These are phyloP conservation scores for Amanita polypyramis DNA, from an alignment of 768 basidiomycete species.

Conservation along the genomic window DNA sequence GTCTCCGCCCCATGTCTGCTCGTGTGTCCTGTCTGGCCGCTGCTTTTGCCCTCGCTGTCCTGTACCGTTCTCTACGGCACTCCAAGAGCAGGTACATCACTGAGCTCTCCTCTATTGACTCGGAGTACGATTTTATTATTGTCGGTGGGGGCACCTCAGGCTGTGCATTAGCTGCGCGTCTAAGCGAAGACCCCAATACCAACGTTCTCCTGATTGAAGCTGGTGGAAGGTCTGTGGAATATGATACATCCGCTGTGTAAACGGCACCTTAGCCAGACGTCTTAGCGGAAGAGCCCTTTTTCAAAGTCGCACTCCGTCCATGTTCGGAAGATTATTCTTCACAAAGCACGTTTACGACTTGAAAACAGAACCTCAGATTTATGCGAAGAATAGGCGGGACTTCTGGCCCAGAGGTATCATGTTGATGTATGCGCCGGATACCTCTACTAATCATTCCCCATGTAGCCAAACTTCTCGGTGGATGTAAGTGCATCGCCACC, in stretches of 20 bases:
- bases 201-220: conserved; percentile 50
- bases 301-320: conserved; percentile 33
- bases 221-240: conserved; percentile 39
- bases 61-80: not conserved
- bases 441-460: not conserved
- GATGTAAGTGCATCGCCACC: conserved; percentile 36
- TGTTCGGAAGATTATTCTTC: conserved; percentile 30
- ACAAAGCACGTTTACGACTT: conserved; percentile 42
- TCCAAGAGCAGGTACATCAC: not conserved
- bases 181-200: conserved; percentile 44
- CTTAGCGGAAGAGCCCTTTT: conserved; percentile 32
- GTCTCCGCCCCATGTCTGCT: not conserved
- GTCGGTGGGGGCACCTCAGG: conserved; percentile 41
- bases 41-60: not conserved
- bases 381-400: conserved; percentile 33
- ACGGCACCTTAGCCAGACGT: not conserved
- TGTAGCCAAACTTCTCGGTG: conserved; percentile 58
- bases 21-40: not conserved
- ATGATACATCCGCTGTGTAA: not conserved
- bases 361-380: conserved; percentile 44
- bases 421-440: not conserved
- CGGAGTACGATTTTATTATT: conserved; percentile 1
- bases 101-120: not conserved
- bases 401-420: conserved; percentile 59
- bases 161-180: conserved; percentile 47